Percentiles rank a stretch among this genome's conserved stretches.
Conservation (phyloP, 108 stramenopile genomes). For the Cyclotella baltica region DNA sequence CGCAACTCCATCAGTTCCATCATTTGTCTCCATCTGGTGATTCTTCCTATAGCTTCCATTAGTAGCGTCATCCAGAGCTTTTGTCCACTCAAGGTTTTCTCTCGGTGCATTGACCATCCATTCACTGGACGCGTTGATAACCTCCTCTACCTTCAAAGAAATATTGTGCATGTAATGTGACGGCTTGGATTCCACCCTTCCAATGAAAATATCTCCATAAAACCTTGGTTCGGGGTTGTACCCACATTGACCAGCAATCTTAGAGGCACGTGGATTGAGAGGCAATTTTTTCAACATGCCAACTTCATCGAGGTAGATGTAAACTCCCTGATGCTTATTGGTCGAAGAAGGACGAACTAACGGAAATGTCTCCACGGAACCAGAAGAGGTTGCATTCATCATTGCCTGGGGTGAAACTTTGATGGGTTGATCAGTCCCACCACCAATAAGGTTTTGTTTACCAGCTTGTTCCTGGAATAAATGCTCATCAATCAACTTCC, state of each 20-base stretch:
- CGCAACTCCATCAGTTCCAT: constrained; percentile 74
- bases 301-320: constrained; percentile 87
- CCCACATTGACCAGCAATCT: constrained; percentile 64
- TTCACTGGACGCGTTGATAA: constrained; percentile 48
- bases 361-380: constrained; percentile 80
- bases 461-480: constrained; percentile 70
- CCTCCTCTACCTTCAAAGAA: constrained; percentile 58
- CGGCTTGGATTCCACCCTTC: constrained; percentile 55
- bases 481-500: constrained; percentile 58
- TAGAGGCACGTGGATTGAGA: constrained; percentile 62
- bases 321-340: constrained; percentile 68
- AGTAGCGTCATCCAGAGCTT: constrained; percentile 63
- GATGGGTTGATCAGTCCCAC: constrained; percentile 33
- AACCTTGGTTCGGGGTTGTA: constrained; percentile 83
- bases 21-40: constrained; percentile 50
- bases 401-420: constrained; percentile 24
- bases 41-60: constrained; percentile 32
- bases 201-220: constrained; percentile 86
- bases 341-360: constrained; percentile 73
- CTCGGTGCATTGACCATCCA: constrained; percentile 75
- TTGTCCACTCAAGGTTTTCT: constrained; percentile 75
- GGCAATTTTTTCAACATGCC: constrained; percentile 84
- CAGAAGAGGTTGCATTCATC: constrained; percentile 63
- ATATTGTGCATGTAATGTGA: constrained; percentile 50
- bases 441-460: constrained; percentile 58